Evolutionary conservation across 495 filamentous ascomycete genomes (phyloP), one percentile per base, ranked within the genome.

Genomic region (Bombardia bombarda): DNA sequence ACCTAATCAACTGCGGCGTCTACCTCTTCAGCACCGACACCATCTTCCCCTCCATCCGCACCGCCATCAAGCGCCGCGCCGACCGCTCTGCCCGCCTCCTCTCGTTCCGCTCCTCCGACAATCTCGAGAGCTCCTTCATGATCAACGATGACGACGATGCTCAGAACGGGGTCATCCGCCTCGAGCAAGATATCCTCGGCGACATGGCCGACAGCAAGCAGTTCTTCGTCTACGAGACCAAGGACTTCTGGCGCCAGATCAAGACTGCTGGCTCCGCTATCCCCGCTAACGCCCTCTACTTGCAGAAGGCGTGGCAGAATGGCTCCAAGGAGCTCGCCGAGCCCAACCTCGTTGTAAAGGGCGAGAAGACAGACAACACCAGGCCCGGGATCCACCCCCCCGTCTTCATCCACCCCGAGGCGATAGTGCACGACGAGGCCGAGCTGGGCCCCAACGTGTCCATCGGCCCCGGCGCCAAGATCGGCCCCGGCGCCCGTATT

Each of bases 161-260:
- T 57, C 79, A 84, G 68, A 92, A 76, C 64, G 87, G 95, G 49
- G 87, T 95, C 20, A 83, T 99, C 42, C 87, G 92, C 26, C 75
- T 99, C 37, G 92, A 99, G 70, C 92, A 99, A 63, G 92, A 99
- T 58, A 95, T 99, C 46, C 80, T 99, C 30, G 84, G 88, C 40
- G 90, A 96, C 54, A 79, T 99, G 52, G 90, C 92, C 26, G 92
- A 99, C 68, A 94, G 80, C 77, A 90, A 93, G 62, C 88, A 92
- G 58, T 99, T 99, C 75, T 99, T 86, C 65, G 93, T 97, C 16
- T 84, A 95, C 63, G 92, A 99, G 68, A 97, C 92, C 33, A 94
- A 95, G 69, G 92, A 95, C 58, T 99, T 99, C 69, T 99, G 92
- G 92, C 90, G 92, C 43, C 92, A 99, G 74, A 97, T 99, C 76